Conservation (phyloP, 164 flowering plant genomes). For the Malania oleifera region DNA sequence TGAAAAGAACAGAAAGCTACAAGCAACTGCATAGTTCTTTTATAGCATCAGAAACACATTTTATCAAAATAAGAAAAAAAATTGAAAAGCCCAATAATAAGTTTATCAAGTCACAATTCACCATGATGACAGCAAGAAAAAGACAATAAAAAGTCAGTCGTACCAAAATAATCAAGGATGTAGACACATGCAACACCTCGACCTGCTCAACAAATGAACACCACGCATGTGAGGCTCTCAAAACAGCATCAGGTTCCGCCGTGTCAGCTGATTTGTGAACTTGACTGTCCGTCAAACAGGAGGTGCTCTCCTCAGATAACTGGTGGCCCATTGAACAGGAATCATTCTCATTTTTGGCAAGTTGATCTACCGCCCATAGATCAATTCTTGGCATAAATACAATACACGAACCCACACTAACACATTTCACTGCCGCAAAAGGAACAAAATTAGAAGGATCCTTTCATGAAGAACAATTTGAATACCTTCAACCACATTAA, state of each 20-base stretch:
- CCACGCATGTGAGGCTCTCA: constrained; percentile 53
- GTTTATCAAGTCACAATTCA: too few relatives aligned
- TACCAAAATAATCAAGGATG: constrained; percentile 84
- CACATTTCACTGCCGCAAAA: constrained; percentile 64
- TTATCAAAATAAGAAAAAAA: too few relatives aligned
- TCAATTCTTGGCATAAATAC: constrained; percentile 90
- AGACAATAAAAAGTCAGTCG: constrained; percentile 3
- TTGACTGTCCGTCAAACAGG: background rate
- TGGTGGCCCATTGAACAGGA: constrained; percentile 13
- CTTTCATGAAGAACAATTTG: background rate
- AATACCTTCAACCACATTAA: background rate
- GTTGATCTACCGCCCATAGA: constrained; percentile 74
- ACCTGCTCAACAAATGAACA: constrained; percentile 78
- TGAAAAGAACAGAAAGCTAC: background rate
- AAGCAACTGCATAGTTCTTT: too few relatives aligned
- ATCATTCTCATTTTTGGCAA: constrained; percentile 23
- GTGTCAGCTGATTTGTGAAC: constrained; percentile 17
- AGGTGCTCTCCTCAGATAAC: constrained; percentile 3
- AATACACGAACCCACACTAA: constrained; percentile 44
- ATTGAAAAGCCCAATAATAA: background rate
- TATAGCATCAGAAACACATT: too few relatives aligned
- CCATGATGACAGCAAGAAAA: background rate
- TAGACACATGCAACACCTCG: constrained; percentile 49
- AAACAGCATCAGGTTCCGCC: constrained; percentile 14
- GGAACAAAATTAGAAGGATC: constrained; percentile 3